These are phyloP conservation scores for Coniferiporia sulphurascens DNA, from an alignment of 1,284 basidiomycete species.

Conservation along the genomic window DNA sequence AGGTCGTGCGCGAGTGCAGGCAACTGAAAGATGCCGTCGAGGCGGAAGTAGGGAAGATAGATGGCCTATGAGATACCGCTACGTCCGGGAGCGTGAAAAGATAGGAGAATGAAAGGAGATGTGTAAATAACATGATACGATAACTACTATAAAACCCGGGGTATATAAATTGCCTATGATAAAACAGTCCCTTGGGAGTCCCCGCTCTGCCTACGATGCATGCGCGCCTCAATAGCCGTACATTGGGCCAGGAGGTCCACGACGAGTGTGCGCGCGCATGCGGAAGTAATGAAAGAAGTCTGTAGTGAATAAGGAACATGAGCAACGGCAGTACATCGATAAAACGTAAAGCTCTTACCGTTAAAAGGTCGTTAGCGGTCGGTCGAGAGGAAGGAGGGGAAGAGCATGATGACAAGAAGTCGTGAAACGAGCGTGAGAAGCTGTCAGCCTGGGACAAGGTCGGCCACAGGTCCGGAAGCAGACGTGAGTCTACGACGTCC, in stretches of 20 bases:
- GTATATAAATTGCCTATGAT: conserved; percentile 25
- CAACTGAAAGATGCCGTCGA: conserved; percentile 65
- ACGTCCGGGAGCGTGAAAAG: not conserved
- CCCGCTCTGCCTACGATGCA: conserved; percentile 36
- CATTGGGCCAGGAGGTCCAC: conserved; percentile 63
- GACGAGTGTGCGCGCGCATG: conserved; percentile 62
- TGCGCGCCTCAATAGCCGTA: conserved; percentile 55
- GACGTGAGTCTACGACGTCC: conserved; percentile 39
- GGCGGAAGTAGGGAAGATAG: conserved; percentile 61
- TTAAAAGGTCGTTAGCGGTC: conserved; percentile 51
- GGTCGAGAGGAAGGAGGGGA: conserved; percentile 53
- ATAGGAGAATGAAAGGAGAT: not conserved
- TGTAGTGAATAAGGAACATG: conserved; percentile 23
- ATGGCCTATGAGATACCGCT: conserved; percentile 20
- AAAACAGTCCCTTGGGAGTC: conserved; percentile 33
- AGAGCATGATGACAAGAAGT: conserved; percentile 66
- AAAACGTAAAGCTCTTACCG: conserved; percentile 39
- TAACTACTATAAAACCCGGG: conserved; percentile 2
- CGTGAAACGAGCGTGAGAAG: conserved; percentile 66
- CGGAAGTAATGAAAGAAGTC: conserved; percentile 62
- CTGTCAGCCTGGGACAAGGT: conserved; percentile 50
- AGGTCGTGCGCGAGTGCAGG: conserved; percentile 63
- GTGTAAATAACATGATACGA: conserved; percentile 17
- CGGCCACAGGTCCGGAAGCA: conserved; percentile 60
- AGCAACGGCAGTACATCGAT: not conserved